Evolutionary conservation across 2,329 filamentous ascomycete species (phyloP), one percentile per base, ranked within the genome.

Genomic region (Acrocalymma vagum): DNA sequence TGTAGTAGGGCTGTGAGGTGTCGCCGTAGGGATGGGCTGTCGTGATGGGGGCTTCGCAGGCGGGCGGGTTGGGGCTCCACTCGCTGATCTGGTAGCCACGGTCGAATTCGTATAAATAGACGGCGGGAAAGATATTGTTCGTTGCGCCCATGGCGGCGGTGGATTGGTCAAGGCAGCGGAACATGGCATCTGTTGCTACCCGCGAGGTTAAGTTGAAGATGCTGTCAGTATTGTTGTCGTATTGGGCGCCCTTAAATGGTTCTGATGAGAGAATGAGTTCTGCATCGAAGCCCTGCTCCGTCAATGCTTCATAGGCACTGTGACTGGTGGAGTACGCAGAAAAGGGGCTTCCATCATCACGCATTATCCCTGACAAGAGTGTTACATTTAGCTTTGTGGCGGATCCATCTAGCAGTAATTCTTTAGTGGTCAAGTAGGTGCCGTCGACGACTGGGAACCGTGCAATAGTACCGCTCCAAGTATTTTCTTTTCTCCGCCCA

Each of bases 391-490:
- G 38, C 17, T 42, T 42, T 8, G 53, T 38, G 8, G 53, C 58
- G 16, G 48, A 27, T 8, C 41, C 40, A 16, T 44, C 45, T 20
- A 69, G 52, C 10, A 38, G 36, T 9, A 68, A 56, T 13, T 46
- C 41, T 11, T 53, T 33, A 9, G 38, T 52, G 14, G 55, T 54
- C 10, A 69, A 46, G 36, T 66, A 69, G 8, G 45, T 53, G 25
- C 59, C 60, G 38, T 69, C 65, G 16, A 63, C 10, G 55, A 43
- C 72, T 58, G 68, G 40, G 60, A 69, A 62, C 7, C 53, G n/a
- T n/a, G n/a, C n/a, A n/a, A n/a, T n/a, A n/a, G n/a, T n/a, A n/a
- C n/a, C n/a, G n/a, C n/a, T n/a, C n/a, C n/a, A 58, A 31, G 25
- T 3, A 25, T 18, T 5, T 20, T 27, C 38, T 45, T 30, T 30